Base-by-base conservation (phyloP, 805 yeast genomes). In the Wickerhamiella sorbophila region DNA sequence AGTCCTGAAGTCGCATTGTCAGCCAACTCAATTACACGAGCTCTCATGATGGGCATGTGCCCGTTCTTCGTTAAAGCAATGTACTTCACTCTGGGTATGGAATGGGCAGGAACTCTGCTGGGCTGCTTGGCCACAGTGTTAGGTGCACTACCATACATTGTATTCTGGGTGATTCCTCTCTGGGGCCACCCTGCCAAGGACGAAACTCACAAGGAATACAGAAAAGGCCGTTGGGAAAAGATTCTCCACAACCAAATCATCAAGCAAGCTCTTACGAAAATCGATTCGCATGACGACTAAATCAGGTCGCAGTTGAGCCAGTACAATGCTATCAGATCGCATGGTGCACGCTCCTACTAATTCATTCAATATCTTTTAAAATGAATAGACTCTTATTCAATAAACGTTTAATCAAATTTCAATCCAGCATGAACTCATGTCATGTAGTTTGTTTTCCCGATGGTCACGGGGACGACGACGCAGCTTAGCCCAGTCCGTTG, bases 81-180 rank as follows among this genome's bases (percentile, higher is more conserved):
- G 88, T 80, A 80, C 59, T 56, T 63, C 17, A 67, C 66, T 43
- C 69, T 82, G 73, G 80, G 82, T 22, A 69, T 70, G 21, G 75
- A 79, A 50, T 82, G 88, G 87, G 88, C 91, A 1, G 86, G 87
- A 43, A 63, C 82, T 22, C 55, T 82, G 27, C 57, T 83, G 34
- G 86, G 86, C 8, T 64, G 76, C 41, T 65, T 82, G 42, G 75
- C 78, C 0, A 59, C 66, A 3, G 62, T 62, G 2, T 54, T 83
- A 6, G 29, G 29, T 24, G 29, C 29, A 6, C 29, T 24, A 8
- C 29, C 29, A 6, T 24, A 24, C 29, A 12, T 24, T 24, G 29
- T 24, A 24, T 24, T 24, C 29, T 24, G 29, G 29, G 10, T 24
- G 29, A 12, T 24, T 8, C 29, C 29, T 8, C 29, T 24, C 12